Conservation (phyloP, 768 basidiomycete genomes). For the Suillus cothurnatus region DNA sequence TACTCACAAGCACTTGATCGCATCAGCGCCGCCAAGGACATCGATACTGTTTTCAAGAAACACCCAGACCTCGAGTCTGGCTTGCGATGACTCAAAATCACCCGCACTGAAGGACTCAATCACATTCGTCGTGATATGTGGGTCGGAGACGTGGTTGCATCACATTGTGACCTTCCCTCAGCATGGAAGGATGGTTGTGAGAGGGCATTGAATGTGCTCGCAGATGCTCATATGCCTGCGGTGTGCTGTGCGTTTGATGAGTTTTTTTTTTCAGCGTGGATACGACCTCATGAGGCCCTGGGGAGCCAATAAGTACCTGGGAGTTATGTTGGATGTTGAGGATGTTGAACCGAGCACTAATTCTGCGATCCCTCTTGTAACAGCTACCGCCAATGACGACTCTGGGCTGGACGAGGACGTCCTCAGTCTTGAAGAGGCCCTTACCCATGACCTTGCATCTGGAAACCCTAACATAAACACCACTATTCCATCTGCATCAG, state of each 20-base stretch:
- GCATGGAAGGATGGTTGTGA: background rate
- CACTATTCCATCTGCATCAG: too few species aligned
- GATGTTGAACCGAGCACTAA: too few species aligned
- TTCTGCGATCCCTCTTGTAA: background rate
- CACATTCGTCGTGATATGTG: conserved; percentile 19
- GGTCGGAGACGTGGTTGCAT: background rate
- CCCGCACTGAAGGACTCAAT: conserved; percentile 1
- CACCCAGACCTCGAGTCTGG: conserved; percentile 27
- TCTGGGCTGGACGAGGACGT: background rate
- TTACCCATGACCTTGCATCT: background rate
- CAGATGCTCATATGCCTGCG: background rate
- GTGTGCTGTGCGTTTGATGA: background rate
- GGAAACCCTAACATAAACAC: background rate
- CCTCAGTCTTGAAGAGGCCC: background rate
- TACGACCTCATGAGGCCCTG: background rate
- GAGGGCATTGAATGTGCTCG: background rate
- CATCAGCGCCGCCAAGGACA: conserved; percentile 18
- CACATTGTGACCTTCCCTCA: background rate
- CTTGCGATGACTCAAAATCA: conserved; percentile 17
- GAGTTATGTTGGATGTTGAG: background rate
- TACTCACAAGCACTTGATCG: conserved; percentile 5
- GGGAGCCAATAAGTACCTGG: background rate
- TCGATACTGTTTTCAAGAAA: conserved; percentile 21
- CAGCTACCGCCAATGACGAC: background rate
- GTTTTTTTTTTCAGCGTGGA: background rate